Evolutionary conservation across 257 asterid species (phyloP).

Genomic region (Nyctanthes arbortristis): DNA sequence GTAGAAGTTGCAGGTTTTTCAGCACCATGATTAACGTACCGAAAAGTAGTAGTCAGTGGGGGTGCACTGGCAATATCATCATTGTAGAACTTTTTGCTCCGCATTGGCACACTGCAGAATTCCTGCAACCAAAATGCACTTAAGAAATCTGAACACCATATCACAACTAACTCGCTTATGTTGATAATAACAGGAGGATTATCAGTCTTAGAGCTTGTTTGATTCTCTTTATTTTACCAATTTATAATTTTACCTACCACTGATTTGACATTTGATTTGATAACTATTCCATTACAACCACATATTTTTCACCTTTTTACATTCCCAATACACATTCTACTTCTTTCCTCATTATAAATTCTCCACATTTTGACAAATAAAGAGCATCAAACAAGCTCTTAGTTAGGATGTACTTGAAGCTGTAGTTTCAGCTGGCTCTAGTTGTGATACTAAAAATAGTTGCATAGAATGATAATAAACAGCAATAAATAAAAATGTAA

Average conservation of each 20-base stretch:
- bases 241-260: too few relatives aligned
- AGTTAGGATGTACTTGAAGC: neutral
- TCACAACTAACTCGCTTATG: neutral
- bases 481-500: neutral
- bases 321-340: too few relatives aligned
- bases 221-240: too few relatives aligned
- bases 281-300: too few relatives aligned
- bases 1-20: conserved; percentile 28
- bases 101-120: conserved; percentile 20
- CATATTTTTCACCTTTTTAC: too few relatives aligned
- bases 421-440: neutral
- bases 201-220: too few relatives aligned
- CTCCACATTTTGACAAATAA: too few relatives aligned
- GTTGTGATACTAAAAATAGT: neutral
- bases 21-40: conserved; percentile 37
- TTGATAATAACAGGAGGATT: neutral
- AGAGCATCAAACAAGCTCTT: too few relatives aligned
- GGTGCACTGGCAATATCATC: conserved; percentile 84
- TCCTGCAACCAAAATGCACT: conserved; percentile 32
- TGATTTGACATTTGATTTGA: too few relatives aligned
- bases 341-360: too few relatives aligned
- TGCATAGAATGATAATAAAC: neutral
- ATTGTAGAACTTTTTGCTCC: conserved; percentile 28
- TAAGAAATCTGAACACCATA: conserved; percentile 13
- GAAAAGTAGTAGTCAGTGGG: conserved; percentile 45